Evolutionary conservation across 108 stramenopile genomes (phyloP), one percentile per base, ranked within the genome.

Genomic region (Chaetoceros tenuissimus): DNA sequence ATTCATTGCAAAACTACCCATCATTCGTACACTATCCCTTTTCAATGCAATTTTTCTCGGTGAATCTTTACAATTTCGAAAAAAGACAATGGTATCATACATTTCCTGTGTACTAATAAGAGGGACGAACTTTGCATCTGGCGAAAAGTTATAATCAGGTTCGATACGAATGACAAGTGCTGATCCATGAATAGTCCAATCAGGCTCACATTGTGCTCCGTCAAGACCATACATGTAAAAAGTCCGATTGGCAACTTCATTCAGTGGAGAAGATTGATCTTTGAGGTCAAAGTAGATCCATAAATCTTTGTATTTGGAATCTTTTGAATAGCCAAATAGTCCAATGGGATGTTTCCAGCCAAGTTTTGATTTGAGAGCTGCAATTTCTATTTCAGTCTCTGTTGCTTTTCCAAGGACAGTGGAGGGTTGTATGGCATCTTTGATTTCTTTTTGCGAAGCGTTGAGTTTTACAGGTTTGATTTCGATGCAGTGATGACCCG

Each of bases 191-290:
- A 58, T 58, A 24, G 43, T 58, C 57, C 57, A 58, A 17, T 21
- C 46, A 17, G 57, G 57, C 46, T 58, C 24, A 13, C 43, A 21
- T 45, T 46, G 43, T 16, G 57, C 57, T n/a, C 57, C 57, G 13
- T 24, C 57, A 2, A 58, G 24, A 46, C 57, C 57, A 46, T 58
- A 58, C 57, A 58, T 58, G 23, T 46, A 26, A 25, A 58, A 58
- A 24, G 57, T 45, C 24, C 28, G 43, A 24, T 40, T 58, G 8
- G 57, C 57, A 21, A 58, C 22, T 24, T 58, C 57, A 24, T 58
- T 58, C 23, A 46, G 22, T 20, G 46, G 7, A 21, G 45, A 46
- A 2, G 57, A 46, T 24, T 47, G 43, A 24, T 58, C 57, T 46
- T 45, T 27, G 24, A 46, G 46, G 28, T 58, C 57, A 47, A 58